Percentiles rank a stretch among this genome's conserved stretches.
Evolutionary conservation across 2,329 filamentous ascomycete species (phyloP).

Genomic region (Fusarium praegraminearum): DNA sequence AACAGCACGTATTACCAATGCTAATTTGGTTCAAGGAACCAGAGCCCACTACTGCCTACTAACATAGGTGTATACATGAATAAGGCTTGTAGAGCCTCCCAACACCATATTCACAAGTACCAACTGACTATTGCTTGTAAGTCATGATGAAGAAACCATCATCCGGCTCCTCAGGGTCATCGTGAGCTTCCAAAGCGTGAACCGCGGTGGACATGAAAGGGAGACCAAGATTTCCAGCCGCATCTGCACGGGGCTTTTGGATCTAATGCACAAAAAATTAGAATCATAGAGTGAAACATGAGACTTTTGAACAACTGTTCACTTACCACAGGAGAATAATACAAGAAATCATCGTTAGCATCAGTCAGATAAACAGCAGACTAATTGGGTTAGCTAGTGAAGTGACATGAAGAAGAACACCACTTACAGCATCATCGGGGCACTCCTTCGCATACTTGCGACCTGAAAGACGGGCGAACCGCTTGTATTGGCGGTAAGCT

Average conservation of each 20-base stretch:
- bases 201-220: slow-evolving; percentile 35
- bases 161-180: slow-evolving; percentile 15
- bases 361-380: neutral
- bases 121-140: slow-evolving; percentile 14
- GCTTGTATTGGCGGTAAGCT: slow-evolving; percentile 8
- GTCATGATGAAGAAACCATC: slow-evolving; percentile 23
- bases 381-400: neutral
- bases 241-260: slow-evolving; percentile 32
- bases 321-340: slow-evolving; percentile 27
- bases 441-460: slow-evolving; percentile 9
- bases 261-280: neutral
- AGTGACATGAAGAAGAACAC: neutral
- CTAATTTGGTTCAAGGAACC: neutral
- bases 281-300: neutral
- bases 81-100: neutral
- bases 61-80: neutral
- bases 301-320: neutral
- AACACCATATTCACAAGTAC: neutral
- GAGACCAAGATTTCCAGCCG: slow-evolving; percentile 30
- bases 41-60: neutral
- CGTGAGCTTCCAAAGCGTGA: slow-evolving; percentile 18
- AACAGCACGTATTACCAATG: neutral
- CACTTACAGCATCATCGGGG: slow-evolving; percentile 8
- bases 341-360: slow-evolving; percentile 5
- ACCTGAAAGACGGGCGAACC: slow-evolving; percentile 11